Evolutionary conservation across 768 basidiomycete species (phyloP), one percentile per base, ranked within the genome.

Genomic region (Ramaria sp.): DNA sequence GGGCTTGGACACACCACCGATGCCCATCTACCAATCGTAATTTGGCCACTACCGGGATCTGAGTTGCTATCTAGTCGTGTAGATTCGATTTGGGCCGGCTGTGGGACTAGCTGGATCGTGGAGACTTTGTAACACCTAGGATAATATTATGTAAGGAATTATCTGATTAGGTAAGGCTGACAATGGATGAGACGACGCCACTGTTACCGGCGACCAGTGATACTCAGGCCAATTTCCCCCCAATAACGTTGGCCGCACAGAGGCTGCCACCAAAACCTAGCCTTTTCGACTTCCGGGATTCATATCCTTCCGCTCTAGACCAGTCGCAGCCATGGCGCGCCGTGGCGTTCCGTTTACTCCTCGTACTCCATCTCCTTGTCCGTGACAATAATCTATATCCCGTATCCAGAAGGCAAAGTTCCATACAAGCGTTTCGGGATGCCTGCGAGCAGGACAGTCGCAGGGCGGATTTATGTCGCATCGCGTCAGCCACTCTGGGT

Each of bases 1-100:
- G 92, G 89, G 0, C 64, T 81, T 22, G 85, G 83, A 0, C 72
- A 75, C 37, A 80, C 79, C 4, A 70, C 74, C 3, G 84, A 92
- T 62, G 68, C 79, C 9, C 59, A 63, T 7, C 27, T 65, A 15
- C 84, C 86, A 15, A 66, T 71, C 11, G 78, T 69, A 60, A 64
- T 88, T 11, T 85, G 85, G 81, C 77, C 81, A 0, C 62, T 64
- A 5, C 52, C 63, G 3, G 34, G 46, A 1, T 60, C 49, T 4
- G 51, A 64, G 11, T 53, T 62, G 50, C 45, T 13, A 20, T 39
- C 51, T 47, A 19, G 50, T 22, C 46, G 38, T 41, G 62, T 68
- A 3, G 53, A 47, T 5, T 63, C 59, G 1, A 54, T 75, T 0
- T 80, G 76, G 76, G 78, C 75, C 4, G 80, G 80, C 5, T 77